These are phyloP conservation scores for Diaporthe capsici DNA, from an alignment of 2,329 filamentous ascomycete species.

Conservation along the genomic window DNA sequence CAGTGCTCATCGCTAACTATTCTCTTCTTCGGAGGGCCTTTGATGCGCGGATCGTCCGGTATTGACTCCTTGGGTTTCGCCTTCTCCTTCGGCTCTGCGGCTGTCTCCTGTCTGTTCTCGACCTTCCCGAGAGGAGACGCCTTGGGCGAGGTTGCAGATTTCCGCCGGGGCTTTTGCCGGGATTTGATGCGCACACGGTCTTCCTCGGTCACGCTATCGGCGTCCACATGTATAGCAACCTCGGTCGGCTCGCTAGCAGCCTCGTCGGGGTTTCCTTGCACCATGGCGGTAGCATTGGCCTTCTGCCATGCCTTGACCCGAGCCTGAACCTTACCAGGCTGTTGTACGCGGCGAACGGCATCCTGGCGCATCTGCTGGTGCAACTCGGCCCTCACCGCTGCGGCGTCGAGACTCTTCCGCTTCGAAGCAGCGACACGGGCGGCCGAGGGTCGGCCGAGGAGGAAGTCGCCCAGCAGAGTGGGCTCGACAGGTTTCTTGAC, in stretches of 20 bases:
- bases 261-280: conserved; percentile 63
- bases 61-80: conserved; percentile 45
- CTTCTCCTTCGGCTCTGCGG: conserved; percentile 37
- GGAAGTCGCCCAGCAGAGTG: conserved; percentile 69
- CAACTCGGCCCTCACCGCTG: conserved; percentile 67
- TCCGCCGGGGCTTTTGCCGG: conserved; percentile 59
- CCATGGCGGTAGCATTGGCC: conserved; percentile 77
- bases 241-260: conserved; percentile 71
- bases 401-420: conserved; percentile 69
- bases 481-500: conserved; percentile 58
- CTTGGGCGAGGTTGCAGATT: conserved; percentile 41
- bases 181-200: conserved; percentile 71
- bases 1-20: conserved; percentile 96
- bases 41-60: conserved; percentile 57
- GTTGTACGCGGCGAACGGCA: conserved; percentile 70
- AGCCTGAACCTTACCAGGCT: conserved; percentile 78
- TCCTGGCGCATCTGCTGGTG: conserved; percentile 70
- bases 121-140: conserved; percentile 51
- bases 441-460: conserved; percentile 69
- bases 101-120: conserved; percentile 45
- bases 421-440: conserved; percentile 63
- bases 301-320: conserved; percentile 90
- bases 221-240: conserved; percentile 71
- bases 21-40: conserved; percentile 85
- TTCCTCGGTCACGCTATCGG: conserved; percentile 73